Conservation (phyloP, 768 basidiomycete species). For the Suillus clintonianus region DNA sequence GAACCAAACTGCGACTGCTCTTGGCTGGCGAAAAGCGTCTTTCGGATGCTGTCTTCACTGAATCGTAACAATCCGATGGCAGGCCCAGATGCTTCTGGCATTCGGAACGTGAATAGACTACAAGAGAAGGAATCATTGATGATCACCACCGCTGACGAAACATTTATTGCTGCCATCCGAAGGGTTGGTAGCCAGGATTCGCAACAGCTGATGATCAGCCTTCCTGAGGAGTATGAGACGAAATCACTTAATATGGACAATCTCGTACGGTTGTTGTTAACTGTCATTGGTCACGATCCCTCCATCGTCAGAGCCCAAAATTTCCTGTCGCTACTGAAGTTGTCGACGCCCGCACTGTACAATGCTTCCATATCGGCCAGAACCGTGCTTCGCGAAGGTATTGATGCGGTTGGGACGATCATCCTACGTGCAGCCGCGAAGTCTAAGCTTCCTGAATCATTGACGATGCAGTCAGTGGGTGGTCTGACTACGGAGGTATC, state of each 20-base stretch:
- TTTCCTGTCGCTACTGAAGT: slow-evolving; percentile 64
- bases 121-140: slow-evolving; percentile 75
- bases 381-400: slow-evolving; percentile 62
- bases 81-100: slow-evolving; percentile 62
- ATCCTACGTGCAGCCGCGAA: slow-evolving; percentile 47
- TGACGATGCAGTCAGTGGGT: slow-evolving; percentile 20
- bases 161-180: slow-evolving; percentile 59
- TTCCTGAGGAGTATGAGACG: slow-evolving; percentile 60
- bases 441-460: slow-evolving; percentile 42
- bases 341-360: slow-evolving; percentile 58
- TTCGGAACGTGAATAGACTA: slow-evolving; percentile 59
- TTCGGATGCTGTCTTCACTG: slow-evolving; percentile 59
- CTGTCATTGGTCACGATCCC: slow-evolving; percentile 77
- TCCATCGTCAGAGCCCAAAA: slow-evolving; percentile 66
- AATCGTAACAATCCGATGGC: slow-evolving; percentile 40
- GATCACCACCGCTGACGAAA: slow-evolving; percentile 68
- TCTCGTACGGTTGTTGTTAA: slow-evolving; percentile 71
- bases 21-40: slow-evolving; percentile 59
- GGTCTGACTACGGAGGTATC: slow-evolving; percentile 4
- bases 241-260: slow-evolving; percentile 60
- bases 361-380: slow-evolving; percentile 54
- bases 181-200: slow-evolving; percentile 42
- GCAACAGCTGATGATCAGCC: slow-evolving; percentile 42
- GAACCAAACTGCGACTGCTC: slow-evolving; percentile 48
- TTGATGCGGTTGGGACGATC: slow-evolving; percentile 64